A percentile compares a stretch with the other conserved stretches of the same genome.
These are phyloP conservation scores for Geosmithia morbida DNA, from an alignment of 2,329 filamentous ascomycete genomes.

Conservation along the genomic window DNA sequence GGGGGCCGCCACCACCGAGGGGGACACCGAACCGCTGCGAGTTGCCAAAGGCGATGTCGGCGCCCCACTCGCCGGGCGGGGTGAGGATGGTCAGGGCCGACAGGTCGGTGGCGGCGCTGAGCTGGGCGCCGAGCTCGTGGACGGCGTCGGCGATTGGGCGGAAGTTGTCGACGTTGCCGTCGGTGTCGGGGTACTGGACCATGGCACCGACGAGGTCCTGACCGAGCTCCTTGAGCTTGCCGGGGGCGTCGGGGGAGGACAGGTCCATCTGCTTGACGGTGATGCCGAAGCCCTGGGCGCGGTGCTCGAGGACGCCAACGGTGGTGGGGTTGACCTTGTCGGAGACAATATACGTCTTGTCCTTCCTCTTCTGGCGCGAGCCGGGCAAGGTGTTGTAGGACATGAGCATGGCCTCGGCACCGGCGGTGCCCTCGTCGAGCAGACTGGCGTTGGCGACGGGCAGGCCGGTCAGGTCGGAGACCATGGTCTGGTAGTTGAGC, in stretches of 20 bases:
- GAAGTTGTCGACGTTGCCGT: conserved; percentile 68
- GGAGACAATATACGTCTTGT: conserved; percentile 76
- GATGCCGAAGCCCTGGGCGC: conserved; percentile 85
- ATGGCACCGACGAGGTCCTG: conserved; percentile 78
- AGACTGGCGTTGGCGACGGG: conserved; percentile 84
- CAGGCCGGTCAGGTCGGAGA: conserved; percentile 74
- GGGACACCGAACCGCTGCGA: conserved; percentile 87
- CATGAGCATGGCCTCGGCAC: conserved; percentile 91
- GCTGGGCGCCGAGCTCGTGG: conserved; percentile 62
- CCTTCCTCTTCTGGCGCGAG: conserved; percentile 56
- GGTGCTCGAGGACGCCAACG: conserved; percentile 66
- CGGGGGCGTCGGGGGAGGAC: conserved; percentile 42
- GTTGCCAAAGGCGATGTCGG: conserved; percentile 88
- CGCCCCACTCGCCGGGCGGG: conserved; percentile 85
- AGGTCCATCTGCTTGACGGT: conserved; percentile 62
- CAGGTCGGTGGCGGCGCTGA: conserved; percentile 82
- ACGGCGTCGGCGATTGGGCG: conserved; percentile 58
- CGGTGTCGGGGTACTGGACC: conserved; percentile 89
- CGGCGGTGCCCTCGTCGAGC: conserved; percentile 82
- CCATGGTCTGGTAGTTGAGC: conserved; percentile 90
- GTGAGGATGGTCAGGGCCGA: conserved; percentile 76
- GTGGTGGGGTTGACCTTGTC: conserved; percentile 64
- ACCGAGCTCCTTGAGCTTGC: conserved; percentile 57
- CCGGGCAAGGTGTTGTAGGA: conserved; percentile 63
- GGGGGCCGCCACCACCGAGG: conserved; percentile 85